phyloP scores from a whole-genome alignment of 345 rosid genomes.

The Murraya paniculata region DNA sequence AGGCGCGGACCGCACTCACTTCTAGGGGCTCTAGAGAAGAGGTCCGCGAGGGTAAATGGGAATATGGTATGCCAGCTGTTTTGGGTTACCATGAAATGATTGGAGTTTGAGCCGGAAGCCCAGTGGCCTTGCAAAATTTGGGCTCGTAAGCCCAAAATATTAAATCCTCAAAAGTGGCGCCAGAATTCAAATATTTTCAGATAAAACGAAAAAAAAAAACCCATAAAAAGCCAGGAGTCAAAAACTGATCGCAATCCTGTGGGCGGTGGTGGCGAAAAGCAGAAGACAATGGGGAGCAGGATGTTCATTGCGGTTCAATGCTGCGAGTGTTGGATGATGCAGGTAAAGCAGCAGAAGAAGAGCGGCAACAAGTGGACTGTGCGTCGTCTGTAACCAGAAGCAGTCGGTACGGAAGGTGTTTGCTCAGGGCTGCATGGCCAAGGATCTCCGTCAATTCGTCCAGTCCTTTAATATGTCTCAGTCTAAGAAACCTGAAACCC shows the following conservation, averaged over 20 bases:
- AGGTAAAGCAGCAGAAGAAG: constrained; percentile 93
- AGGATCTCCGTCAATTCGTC: constrained; percentile 69
- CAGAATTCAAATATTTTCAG: not conserved
- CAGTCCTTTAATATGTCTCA: constrained; percentile 82
- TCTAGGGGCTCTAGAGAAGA: no score
- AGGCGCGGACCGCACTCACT: no score
- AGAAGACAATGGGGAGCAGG: constrained; percentile 28
- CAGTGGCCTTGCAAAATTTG: not conserved
- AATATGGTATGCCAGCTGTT: no score
- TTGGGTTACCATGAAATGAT: not conserved
- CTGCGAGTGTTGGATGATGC: constrained; percentile 86
- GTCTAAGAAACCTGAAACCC: not conserved
- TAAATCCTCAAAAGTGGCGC: not conserved
- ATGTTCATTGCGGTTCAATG: constrained; percentile 75
- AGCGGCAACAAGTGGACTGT: constrained; percentile 75
- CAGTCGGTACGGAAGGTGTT: constrained; percentile 69
- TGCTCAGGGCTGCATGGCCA: constrained; percentile 64
- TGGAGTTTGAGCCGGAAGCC: not conserved
- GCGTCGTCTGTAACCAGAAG: constrained; percentile 81
- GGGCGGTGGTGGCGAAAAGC: no score
- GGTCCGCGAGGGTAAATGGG: no score
- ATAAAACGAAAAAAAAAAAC: no score
- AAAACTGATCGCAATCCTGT: no score
- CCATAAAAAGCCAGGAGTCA: no score
- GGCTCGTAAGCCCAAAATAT: not conserved